These are phyloP conservation scores for Wallacemonas rigidus DNA, from an alignment of 208 protist species.

Conservation along the genomic window DNA sequence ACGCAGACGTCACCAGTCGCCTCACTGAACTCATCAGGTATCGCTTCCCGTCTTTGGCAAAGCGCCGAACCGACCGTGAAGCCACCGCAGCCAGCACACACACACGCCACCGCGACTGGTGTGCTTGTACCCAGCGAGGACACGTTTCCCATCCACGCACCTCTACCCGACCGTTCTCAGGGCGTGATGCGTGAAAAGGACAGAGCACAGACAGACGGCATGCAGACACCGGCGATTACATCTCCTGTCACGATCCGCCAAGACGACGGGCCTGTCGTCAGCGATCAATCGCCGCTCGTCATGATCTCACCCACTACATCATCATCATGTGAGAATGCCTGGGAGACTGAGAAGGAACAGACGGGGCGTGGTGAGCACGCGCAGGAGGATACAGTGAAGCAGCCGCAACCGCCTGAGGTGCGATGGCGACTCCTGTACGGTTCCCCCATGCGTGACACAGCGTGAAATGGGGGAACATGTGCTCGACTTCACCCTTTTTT, in stretches of 20 bases:
- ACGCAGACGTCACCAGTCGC: constrained; percentile 18
- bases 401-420: no score
- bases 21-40: not conserved
- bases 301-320: constrained; percentile 13
- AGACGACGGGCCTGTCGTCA: not conserved
- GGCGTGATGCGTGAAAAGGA: no score
- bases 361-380: no score
- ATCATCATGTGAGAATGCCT: not conserved
- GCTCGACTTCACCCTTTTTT: not conserved
- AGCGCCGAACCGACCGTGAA: no score
- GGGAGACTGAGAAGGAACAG: not conserved
- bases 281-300: constrained; percentile 3
- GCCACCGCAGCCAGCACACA: no score
- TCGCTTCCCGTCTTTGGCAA: no score
- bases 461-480: no score
- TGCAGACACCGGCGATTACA: no score
- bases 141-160: not conserved
- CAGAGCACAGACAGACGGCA: no score
- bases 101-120: no score
- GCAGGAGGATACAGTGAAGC: no score
- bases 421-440: not conserved
- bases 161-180: not conserved
- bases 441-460: not conserved
- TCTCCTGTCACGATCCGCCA: no score
- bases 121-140: not conserved